Conservation (phyloP, 179 eudicot genomes). For the Spergularia azorica region DNA sequence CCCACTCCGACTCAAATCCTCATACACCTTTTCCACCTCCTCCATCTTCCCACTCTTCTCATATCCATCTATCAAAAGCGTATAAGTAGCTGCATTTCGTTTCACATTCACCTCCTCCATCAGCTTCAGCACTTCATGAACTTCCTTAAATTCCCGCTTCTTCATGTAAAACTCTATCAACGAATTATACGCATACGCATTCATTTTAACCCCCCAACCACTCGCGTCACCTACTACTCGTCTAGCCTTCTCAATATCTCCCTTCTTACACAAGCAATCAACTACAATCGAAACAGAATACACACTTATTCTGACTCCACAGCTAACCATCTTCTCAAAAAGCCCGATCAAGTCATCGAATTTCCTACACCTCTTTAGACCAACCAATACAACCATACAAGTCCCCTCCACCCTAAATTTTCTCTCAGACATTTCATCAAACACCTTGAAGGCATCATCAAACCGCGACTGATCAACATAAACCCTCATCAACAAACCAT, state of each 20-base stretch:
- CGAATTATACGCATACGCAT: slow-evolving; percentile 60
- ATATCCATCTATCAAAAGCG: slow-evolving; percentile 55
- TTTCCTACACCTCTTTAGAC: slow-evolving; percentile 48
- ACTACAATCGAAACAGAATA: slow-evolving; percentile 68
- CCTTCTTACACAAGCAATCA: slow-evolving; percentile 61
- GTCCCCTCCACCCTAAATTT: slow-evolving; percentile 66
- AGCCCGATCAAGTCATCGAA: slow-evolving; percentile 43
- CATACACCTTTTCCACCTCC: slow-evolving; percentile 54
- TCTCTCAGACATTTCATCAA: slow-evolving; percentile 58
- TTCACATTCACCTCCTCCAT: slow-evolving; percentile 59
- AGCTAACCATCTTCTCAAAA: slow-evolving; percentile 60
- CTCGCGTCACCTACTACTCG: slow-evolving; percentile 45
- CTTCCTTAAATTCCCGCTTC: slow-evolving; percentile 45
- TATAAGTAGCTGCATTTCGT: slow-evolving; percentile 64
- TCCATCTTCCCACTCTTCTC: slow-evolving; percentile 45
- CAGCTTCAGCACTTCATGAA: slow-evolving; percentile 38
- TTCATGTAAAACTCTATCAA: slow-evolving; percentile 54
- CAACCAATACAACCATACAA: slow-evolving; percentile 75
- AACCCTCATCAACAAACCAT: slow-evolving; percentile 79
- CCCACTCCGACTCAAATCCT: slow-evolving; percentile 56
- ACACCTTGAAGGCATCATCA: slow-evolving; percentile 60
- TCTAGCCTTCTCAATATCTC: slow-evolving; percentile 59
- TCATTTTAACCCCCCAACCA: slow-evolving; percentile 50
- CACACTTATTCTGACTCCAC: slow-evolving; percentile 61
- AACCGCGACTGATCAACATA: slow-evolving; percentile 55